Conservation (phyloP, 2,329 filamentous ascomycete species). For the Aspergillus tamarii region DNA sequence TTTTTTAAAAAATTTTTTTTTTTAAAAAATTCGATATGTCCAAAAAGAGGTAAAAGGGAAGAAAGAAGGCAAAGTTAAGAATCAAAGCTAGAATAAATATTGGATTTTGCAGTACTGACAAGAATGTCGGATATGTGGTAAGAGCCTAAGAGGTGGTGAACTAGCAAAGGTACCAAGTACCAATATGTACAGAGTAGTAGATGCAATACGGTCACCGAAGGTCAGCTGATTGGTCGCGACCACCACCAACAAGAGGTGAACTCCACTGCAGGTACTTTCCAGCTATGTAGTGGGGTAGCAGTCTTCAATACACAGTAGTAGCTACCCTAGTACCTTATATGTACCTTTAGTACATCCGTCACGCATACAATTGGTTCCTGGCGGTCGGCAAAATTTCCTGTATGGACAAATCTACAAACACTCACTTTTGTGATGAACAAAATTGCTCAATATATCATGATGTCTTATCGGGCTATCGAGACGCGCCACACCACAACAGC, state of each 20-base stretch:
- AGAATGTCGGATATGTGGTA: background rate
- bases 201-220: background rate
- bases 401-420: background rate
- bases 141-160: background rate
- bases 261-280: background rate
- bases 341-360: background rate
- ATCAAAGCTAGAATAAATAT: background rate
- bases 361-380: background rate
- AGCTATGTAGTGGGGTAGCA: too few species aligned
- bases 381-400: background rate
- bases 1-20: conserved; percentile 21
- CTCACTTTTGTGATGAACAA: background rate
- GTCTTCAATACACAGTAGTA: too few species aligned
- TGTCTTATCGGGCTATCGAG: background rate
- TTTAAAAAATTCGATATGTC: conserved; percentile 1
- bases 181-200: background rate
- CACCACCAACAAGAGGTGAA: background rate
- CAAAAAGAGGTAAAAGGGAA: background rate
- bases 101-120: background rate
- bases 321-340: too few species aligned
- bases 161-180: too few species aligned
- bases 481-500: conserved; percentile 28
- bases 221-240: background rate
- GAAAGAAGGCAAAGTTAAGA: background rate
- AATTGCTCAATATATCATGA: background rate